These are phyloP conservation scores for Cochlearia excelsa DNA, from an alignment of 345 rosid species.

Conservation along the genomic window DNA sequence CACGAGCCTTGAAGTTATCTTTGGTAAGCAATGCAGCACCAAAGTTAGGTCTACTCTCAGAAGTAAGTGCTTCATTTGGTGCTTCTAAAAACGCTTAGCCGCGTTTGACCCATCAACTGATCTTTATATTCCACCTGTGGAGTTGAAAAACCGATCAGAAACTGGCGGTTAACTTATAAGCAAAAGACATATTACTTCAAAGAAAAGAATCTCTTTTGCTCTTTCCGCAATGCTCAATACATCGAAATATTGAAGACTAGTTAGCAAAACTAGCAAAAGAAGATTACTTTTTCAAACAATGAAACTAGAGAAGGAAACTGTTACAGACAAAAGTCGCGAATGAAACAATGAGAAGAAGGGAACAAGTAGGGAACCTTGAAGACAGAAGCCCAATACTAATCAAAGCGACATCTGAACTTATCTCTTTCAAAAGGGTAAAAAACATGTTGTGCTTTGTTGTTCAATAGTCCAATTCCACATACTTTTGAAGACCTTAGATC, in stretches of 20 bases:
- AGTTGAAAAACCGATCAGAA: too few species aligned
- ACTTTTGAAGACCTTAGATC: too few species aligned
- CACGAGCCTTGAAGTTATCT: slow-evolving; percentile 70
- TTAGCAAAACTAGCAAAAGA: too few species aligned
- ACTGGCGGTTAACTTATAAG: too few species aligned
- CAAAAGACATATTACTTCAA: too few species aligned
- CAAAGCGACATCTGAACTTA: slow-evolving; percentile 83
- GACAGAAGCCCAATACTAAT: slow-evolving; percentile 94
- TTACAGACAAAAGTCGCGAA: too few species aligned
- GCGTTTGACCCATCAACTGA: slow-evolving; percentile 54
- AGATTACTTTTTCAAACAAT: too few species aligned
- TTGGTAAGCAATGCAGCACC: slow-evolving; percentile 65
- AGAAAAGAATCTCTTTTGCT: too few species aligned
- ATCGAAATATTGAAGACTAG: slow-evolving; percentile 6
- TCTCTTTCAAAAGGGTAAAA: slow-evolving; percentile 59
- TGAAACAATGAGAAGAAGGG: too few species aligned
- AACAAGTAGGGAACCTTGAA: too few species aligned
- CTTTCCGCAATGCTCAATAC: too few species aligned
- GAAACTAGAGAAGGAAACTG: too few species aligned
- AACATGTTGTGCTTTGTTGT: slow-evolving; percentile 64
- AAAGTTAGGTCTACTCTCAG: slow-evolving; percentile 75
- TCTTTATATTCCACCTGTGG: slow-evolving; percentile 76
- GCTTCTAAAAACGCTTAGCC: slow-evolving; percentile 73
- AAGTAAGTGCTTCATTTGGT: slow-evolving; percentile 87
- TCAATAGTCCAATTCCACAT: slow-evolving; percentile 72